A percentile compares a stretch with the other conserved stretches of the same genome.
These are phyloP conservation scores for Cryptosporidium felis DNA, from an alignment of 169 alveolate genomes.

Conservation along the genomic window DNA sequence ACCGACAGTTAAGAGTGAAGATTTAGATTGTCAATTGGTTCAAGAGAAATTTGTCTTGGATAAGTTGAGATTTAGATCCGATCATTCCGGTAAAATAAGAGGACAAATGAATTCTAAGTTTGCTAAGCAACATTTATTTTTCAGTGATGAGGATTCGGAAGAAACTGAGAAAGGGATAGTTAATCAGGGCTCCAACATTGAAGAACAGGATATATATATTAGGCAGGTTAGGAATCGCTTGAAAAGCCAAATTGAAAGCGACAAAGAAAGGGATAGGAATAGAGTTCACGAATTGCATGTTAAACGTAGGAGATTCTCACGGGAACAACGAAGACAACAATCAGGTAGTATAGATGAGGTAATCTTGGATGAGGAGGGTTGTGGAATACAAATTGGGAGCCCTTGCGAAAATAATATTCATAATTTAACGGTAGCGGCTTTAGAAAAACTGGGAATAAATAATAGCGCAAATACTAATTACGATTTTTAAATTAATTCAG, in stretches of 20 bases:
- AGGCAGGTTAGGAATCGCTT: conserved; percentile 4
- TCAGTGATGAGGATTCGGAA: conserved; percentile 34
- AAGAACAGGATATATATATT: background rate
- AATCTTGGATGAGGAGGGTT: background rate
- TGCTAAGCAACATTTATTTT: conserved; percentile 20
- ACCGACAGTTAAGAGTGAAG: background rate
- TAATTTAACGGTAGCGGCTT: conserved; percentile 53
- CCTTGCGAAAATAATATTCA: background rate
- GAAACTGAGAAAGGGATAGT: background rate
- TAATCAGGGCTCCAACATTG: background rate
- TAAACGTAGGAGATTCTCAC: conserved; percentile 5
- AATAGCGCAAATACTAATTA: conserved; percentile 35
- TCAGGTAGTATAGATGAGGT: background rate
- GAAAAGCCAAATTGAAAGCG: conserved; percentile 10
- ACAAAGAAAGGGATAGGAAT: conserved; percentile 50
- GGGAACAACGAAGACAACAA: background rate
- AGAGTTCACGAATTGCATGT: conserved; percentile 53
- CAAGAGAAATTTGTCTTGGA: background rate
- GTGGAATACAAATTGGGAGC: background rate
- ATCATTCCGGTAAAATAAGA: conserved; percentile 29
- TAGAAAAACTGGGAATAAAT: conserved; percentile 52
- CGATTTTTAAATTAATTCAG: background rate
- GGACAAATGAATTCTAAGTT: conserved; percentile 28
- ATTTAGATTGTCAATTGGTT: background rate
- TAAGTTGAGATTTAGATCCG: conserved; percentile 58